Evolutionary conservation across 148 eudicot species (phyloP).

Genomic region (Chenopodium album): DNA sequence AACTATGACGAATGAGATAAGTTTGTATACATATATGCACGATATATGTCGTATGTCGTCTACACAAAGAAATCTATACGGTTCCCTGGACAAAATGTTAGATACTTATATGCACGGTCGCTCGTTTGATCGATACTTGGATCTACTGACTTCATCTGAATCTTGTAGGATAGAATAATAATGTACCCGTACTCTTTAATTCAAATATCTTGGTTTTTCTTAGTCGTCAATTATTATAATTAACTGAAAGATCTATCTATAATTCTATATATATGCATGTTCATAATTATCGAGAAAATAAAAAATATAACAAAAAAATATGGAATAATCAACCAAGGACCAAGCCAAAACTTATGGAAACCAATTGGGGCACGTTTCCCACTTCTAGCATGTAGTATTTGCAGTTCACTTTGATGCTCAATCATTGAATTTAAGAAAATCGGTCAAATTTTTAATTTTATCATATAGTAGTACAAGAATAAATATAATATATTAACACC

Average conservation of each 20-base stretch:
- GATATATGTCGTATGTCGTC: no score
- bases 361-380: constrained; percentile 10
- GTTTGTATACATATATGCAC: no score
- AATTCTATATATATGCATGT: background rate
- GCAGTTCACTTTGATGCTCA: background rate
- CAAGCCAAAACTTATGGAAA: background rate
- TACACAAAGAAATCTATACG: no score
- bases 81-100: no score
- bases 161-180: no score
- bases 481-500: no score
- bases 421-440: constrained; percentile 17
- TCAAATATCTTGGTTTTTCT: background rate
- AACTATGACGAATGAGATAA: no score
- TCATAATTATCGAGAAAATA: background rate
- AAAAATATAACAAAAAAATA: background rate
- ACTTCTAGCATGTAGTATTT: constrained; percentile 1
- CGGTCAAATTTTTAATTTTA: constrained; percentile 1
- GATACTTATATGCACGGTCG: no score
- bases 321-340: background rate
- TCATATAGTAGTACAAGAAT: no score
- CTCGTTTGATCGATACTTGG: no score
- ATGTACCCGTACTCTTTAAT: background rate
- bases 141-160: no score
- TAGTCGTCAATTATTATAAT: background rate
- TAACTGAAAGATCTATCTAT: background rate